Conservation (phyloP, 768 basidiomycete genomes). For the Rhodotorula sphaerocarpa region DNA sequence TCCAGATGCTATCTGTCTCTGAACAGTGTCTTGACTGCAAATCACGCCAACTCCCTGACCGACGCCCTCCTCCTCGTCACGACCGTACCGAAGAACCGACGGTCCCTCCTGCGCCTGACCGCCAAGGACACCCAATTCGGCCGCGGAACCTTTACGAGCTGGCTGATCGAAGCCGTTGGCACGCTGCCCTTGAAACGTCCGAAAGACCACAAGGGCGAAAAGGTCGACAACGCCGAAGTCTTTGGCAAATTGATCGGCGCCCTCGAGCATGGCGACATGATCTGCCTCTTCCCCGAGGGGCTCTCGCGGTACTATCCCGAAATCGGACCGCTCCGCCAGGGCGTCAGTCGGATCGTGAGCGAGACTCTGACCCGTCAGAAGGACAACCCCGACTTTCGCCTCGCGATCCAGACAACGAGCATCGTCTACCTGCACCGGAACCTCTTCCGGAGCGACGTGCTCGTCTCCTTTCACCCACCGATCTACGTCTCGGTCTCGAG, state of each 20-base stretch:
- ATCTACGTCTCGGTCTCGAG: slow-evolving; percentile 35
- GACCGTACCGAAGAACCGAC: slow-evolving; percentile 58
- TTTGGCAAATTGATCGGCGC: slow-evolving; percentile 56
- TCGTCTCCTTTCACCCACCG: slow-evolving; percentile 53
- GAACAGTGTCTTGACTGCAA: slow-evolving; percentile 68
- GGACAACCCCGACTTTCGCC: slow-evolving; percentile 51
- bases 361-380: slow-evolving; percentile 66
- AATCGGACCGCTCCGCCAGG: slow-evolving; percentile 81
- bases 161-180: slow-evolving; percentile 81
- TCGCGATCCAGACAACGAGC: slow-evolving; percentile 67
- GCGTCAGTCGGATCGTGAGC: slow-evolving; percentile 73
- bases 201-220: slow-evolving; percentile 56
- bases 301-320: slow-evolving; percentile 74
- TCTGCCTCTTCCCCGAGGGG: slow-evolving; percentile 76
- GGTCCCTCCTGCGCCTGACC: slow-evolving; percentile 72
- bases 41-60: slow-evolving; percentile 77
- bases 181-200: slow-evolving; percentile 68
- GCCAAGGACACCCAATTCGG: slow-evolving; percentile 84
- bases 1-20: neutral
- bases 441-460: slow-evolving; percentile 77
- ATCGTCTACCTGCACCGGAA: slow-evolving; percentile 48
- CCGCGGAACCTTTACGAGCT: slow-evolving; percentile 71
- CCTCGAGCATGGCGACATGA: slow-evolving; percentile 24
- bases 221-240: slow-evolving; percentile 58
- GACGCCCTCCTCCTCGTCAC: slow-evolving; percentile 73